A percentile compares a stretch with the other conserved stretches of the same genome.
Conservation (phyloP, 768 basidiomycete species). For the Suillus americanus region DNA sequence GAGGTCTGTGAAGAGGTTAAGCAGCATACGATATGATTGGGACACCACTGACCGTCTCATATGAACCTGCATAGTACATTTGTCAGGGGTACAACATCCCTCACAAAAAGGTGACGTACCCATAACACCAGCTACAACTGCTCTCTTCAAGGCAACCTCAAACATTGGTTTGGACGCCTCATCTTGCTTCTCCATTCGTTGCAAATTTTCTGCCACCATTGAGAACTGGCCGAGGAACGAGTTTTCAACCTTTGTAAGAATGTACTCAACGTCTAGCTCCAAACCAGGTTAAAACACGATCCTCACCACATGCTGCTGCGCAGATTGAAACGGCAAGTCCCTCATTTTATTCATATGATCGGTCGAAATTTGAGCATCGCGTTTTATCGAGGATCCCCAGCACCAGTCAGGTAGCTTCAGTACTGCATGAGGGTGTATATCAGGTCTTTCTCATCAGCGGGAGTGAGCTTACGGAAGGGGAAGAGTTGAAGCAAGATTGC, state of each 20-base stretch:
- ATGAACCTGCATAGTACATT: conserved; percentile 13
- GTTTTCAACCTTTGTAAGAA: neutral
- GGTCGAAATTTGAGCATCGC: conserved; percentile 20
- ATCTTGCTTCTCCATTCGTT: conserved; percentile 15
- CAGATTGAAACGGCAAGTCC: conserved; percentile 24
- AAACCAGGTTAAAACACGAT: neutral
- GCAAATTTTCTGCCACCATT: conserved; percentile 15
- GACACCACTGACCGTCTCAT: conserved; percentile 17
- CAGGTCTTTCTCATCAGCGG: neutral
- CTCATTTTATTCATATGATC: neutral
- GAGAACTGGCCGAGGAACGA: neutral
- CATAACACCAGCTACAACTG: conserved; percentile 11
- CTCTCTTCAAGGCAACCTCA: conserved; percentile 11
- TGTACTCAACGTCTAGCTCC: neutral
- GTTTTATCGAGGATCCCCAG: conserved; percentile 38
- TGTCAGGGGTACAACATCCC: neutral
- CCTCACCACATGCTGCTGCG: conserved; percentile 28
- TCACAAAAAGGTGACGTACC: conserved; percentile 10
- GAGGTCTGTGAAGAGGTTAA: conserved; percentile 10
- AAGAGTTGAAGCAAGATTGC: conserved; percentile 8
- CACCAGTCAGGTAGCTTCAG: conserved; percentile 31
- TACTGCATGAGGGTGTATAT: conserved; percentile 4
- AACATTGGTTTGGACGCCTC: conserved; percentile 4
- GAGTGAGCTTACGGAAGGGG: conserved; percentile 16
- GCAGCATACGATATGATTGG: neutral